These are phyloP conservation scores for Thecaphora thlaspeos DNA, from an alignment of 1,284 basidiomycete genomes.

Conservation along the genomic window DNA sequence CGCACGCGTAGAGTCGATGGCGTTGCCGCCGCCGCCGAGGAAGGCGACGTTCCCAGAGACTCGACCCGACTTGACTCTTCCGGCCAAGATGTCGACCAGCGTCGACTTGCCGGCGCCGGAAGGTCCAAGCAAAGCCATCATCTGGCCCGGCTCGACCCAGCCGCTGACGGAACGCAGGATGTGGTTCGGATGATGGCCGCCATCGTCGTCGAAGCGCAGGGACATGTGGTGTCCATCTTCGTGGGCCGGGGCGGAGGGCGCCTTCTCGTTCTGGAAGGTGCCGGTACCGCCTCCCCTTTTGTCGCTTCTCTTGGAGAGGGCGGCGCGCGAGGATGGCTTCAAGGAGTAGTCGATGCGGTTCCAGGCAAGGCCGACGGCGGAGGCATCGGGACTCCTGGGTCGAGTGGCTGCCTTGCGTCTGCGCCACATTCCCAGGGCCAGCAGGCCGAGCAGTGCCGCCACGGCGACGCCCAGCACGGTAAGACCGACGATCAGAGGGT, in stretches of 20 bases:
- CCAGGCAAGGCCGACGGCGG: constrained; percentile 38
- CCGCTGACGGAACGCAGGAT: constrained; percentile 19
- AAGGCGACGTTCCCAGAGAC: constrained; percentile 39
- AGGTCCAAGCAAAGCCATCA: constrained; percentile 43
- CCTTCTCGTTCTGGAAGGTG: too few species aligned
- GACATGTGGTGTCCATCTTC: too few species aligned
- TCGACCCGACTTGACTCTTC: constrained; percentile 35
- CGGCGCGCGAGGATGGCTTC: background rate
- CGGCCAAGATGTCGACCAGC: constrained; percentile 44
- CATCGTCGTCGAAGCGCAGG: background rate
- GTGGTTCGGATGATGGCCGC: constrained; percentile 5
- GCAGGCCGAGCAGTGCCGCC: constrained; percentile 13
- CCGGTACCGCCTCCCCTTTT: too few species aligned
- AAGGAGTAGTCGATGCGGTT: constrained; percentile 26
- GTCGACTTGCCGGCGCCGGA: constrained; percentile 51
- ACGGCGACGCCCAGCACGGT: constrained; percentile 35
- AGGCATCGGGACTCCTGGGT: constrained; percentile 9
- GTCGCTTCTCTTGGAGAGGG: too few species aligned
- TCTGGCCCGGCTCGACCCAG: constrained; percentile 28
- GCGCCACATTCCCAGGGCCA: constrained; percentile 21
- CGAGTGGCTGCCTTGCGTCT: constrained; percentile 20
- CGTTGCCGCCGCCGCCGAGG: constrained; percentile 31
- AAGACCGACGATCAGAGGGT: constrained; percentile 38
- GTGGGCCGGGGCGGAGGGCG: too few species aligned
- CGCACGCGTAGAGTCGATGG: constrained; percentile 4